Evolutionary conservation across 2,329 filamentous ascomycete species (phyloP).

Genomic region (Talaromyces albobiverticillius): DNA sequence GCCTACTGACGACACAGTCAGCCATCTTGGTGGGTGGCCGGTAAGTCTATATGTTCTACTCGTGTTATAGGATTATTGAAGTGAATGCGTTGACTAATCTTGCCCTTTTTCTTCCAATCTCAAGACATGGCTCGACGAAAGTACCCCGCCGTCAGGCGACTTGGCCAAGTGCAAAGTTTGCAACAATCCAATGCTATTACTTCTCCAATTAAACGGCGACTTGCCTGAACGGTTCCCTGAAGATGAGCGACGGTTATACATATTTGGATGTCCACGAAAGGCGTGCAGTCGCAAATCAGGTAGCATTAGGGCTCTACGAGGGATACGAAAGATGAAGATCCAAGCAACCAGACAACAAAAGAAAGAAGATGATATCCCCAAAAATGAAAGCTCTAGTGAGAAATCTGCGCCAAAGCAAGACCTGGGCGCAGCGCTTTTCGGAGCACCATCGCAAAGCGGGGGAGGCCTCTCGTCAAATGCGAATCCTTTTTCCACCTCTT

Average conservation of each 20-base stretch:
- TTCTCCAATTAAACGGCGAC: constrained; percentile 89
- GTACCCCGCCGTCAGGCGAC: constrained; percentile 67
- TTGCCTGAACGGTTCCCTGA: constrained; percentile 81
- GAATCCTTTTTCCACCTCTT: constrained; percentile 56
- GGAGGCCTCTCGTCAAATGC: constrained; percentile 50
- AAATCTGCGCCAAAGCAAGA: constrained; percentile 29
- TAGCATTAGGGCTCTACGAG: constrained; percentile 72
- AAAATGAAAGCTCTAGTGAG: constrained; percentile 11
- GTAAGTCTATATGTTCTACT: constrained; percentile 54
- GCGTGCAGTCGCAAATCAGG: constrained; percentile 79
- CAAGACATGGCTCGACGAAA: constrained; percentile 79
- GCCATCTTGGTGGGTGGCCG: constrained; percentile 80
- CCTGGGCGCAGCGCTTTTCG: constrained; percentile 62
- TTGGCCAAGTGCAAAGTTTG: constrained; percentile 85
- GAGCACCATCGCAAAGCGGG: constrained; percentile 42
- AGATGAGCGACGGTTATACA: constrained; percentile 82
- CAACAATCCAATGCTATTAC: constrained; percentile 75
- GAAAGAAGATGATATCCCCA: constrained; percentile 19
- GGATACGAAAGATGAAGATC: constrained; percentile 52
- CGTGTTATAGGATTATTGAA: neutral
- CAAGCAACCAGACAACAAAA: constrained; percentile 28
- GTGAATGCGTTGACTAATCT: neutral
- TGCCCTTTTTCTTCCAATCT: constrained; percentile 14
- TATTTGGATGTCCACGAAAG: constrained; percentile 77
- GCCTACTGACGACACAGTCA: constrained; percentile 75